Percentiles rank a stretch among this genome's conserved stretches.
Evolutionary conservation across 2,329 filamentous ascomycete genomes (phyloP).

Genomic region (Lachnellula subtilissima): DNA sequence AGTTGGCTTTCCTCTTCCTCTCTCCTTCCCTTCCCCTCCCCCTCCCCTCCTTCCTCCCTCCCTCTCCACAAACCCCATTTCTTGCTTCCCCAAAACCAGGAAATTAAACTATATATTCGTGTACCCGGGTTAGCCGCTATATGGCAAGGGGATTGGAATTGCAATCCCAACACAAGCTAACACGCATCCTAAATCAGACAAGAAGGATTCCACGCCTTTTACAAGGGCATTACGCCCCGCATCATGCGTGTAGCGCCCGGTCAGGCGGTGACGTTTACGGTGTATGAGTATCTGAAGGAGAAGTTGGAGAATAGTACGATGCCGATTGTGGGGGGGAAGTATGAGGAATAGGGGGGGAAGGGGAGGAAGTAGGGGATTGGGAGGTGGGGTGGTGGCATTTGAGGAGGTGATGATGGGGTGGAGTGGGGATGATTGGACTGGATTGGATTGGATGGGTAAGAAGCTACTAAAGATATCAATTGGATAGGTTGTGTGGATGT

Average conservation of each 20-base stretch:
- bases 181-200: conserved; percentile 49
- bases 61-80: too few species aligned
- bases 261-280: conserved; percentile 73
- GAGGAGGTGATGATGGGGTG: not conserved
- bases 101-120: too few species aligned
- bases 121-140: too few species aligned
- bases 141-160: not conserved
- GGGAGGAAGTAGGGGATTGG: not conserved
- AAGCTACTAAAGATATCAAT: not conserved
- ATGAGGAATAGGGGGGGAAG: conserved; percentile 52
- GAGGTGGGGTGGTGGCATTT: not conserved
- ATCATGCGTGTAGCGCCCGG: conserved; percentile 97
- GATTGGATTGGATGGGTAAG: too few species aligned
- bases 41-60: too few species aligned
- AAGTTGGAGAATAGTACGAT: conserved; percentile 62
- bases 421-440: too few species aligned
- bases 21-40: too few species aligned
- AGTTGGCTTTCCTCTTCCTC: conserved; percentile 23
- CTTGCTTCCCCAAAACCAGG: too few species aligned
- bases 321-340: conserved; percentile 56
- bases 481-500: not conserved
- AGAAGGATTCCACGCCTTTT: conserved; percentile 92
- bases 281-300: conserved; percentile 73
- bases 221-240: conserved; percentile 96
- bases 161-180: not conserved